Evolutionary conservation across 1,139 yeast species (phyloP), one percentile per base, ranked within the genome.

Genomic region (Yamadazyma conglobata): DNA sequence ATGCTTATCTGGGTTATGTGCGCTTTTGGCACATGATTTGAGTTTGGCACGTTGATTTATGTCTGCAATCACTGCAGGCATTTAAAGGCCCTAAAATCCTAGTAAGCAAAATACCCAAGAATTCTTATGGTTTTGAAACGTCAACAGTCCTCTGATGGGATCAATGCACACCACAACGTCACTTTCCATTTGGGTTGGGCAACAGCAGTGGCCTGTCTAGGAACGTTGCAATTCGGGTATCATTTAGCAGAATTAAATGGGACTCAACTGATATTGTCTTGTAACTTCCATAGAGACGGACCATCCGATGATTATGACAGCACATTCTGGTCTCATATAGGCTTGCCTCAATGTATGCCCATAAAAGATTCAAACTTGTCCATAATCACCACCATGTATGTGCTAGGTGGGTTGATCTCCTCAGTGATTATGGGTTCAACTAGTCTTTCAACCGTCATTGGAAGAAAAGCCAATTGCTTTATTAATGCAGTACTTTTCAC

Each of bases 221-320:
- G 87, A 6, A 77, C 93, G 1, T 58, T 87, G n/a, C 95, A 86
- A 51, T 88, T 80, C 55, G 96, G 97, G 3, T 86, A 79, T 53
- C 96, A 88, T 53, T 71, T 88, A 70, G 80, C 96, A 0, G 96
- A 87, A 49, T 63, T 88, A 42, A 88, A 88, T 57, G 94, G 95
- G 3, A 93, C 95, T 0, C 80, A 78, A 32, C 70, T 70, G 15
- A 70, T 77, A 10, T 60, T 85, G 21, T 67, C 84, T 5, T 83
- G 73, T 39, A 47, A 44, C 20, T 40, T 40, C 27, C 43, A 45
- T 22, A 41, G 40, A 23, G 40, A 43, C 4, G 64, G 63, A 3
- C 54, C 55, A 1, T 36, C 37, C 15, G 46, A 48, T 1, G 21
- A 28, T 11, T 60, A 57, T 32, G 43, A 46, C 1, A 50, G 50